phyloP scores from a whole-genome alignment of 352 stramenopile genomes.

The Phytopythium kandeliae region DNA sequence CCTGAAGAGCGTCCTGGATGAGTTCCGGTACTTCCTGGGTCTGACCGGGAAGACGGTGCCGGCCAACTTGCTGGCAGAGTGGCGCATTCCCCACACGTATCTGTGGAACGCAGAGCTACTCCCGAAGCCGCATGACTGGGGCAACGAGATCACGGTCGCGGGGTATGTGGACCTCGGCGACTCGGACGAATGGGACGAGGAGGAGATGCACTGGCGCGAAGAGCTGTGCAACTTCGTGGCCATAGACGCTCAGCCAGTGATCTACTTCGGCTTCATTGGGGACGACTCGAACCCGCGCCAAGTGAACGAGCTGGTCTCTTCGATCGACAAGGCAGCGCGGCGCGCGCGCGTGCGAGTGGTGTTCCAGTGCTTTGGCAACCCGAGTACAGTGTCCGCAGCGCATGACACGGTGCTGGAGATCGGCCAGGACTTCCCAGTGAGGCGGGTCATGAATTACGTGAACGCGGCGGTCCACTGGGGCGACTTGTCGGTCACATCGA shows the following conservation, averaged over 20 bases:
- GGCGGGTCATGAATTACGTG: neutral
- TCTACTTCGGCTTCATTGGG: slow-evolving; percentile 30
- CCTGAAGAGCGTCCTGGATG: slow-evolving; percentile 38
- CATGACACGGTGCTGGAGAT: neutral
- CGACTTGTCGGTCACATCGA: neutral
- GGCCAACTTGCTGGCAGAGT: slow-evolving; percentile 36
- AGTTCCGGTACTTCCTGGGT: slow-evolving; percentile 48
- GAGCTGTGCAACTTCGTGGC: slow-evolving; percentile 15
- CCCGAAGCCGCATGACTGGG: slow-evolving; percentile 58
- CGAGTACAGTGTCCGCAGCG: slow-evolving; percentile 3
- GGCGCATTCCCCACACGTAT: slow-evolving; percentile 60
- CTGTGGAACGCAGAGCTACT: slow-evolving; percentile 60
- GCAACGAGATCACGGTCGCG: slow-evolving; percentile 41
- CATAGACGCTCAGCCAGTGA: slow-evolving; percentile 18
- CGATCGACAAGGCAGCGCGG: neutral
- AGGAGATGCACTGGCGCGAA: slow-evolving; percentile 8
- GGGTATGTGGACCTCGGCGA: slow-evolving; percentile 45
- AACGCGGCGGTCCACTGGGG: neutral
- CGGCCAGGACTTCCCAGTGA: neutral
- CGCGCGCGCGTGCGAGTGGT: slow-evolving; percentile 27
- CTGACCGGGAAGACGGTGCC: slow-evolving; percentile 31
- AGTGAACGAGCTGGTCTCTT: neutral
- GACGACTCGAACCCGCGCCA: neutral
- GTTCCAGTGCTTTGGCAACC: too few species aligned
- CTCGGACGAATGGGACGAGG: slow-evolving; percentile 7